Conservation (phyloP, 768 basidiomycete species). For the Russula olivacea region DNA sequence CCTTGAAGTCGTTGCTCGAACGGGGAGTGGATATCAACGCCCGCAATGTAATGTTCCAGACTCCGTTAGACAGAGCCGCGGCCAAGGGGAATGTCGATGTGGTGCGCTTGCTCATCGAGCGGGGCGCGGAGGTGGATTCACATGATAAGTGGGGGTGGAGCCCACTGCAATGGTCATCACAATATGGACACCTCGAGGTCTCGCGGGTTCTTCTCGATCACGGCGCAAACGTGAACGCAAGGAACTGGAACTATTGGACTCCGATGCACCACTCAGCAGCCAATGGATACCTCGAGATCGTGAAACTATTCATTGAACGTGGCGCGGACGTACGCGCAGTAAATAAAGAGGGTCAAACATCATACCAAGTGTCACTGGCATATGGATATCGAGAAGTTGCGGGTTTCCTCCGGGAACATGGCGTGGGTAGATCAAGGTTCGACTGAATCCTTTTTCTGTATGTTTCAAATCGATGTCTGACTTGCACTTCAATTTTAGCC, state of each 20-base stretch:
- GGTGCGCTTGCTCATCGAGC: neutral
- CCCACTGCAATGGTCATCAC: neutral
- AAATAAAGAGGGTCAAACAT: neutral
- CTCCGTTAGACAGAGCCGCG: neutral
- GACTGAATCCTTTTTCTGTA: neutral
- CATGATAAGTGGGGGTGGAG: neutral
- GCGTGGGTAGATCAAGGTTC: neutral
- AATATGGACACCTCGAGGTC: slow-evolving; percentile 1
- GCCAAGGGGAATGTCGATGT: neutral
- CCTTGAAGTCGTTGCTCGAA: neutral
- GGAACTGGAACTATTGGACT: neutral
- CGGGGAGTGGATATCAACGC: neutral
- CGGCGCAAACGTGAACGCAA: slow-evolving; percentile 1
- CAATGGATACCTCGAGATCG: neutral
- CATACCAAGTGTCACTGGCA: neutral
- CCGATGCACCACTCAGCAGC: neutral
- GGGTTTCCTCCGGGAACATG: neutral
- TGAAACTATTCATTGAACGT: neutral
- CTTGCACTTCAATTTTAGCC: neutral
- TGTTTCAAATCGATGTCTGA: neutral
- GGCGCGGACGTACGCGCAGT: neutral
- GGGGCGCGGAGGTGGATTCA: slow-evolving; percentile 1
- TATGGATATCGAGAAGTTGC: neutral
- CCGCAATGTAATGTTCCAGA: neutral
- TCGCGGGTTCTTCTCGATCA: neutral